Evolutionary conservation across 805 yeast species (phyloP), one percentile per base, ranked within the genome.

Genomic region (Candida easanensis): DNA sequence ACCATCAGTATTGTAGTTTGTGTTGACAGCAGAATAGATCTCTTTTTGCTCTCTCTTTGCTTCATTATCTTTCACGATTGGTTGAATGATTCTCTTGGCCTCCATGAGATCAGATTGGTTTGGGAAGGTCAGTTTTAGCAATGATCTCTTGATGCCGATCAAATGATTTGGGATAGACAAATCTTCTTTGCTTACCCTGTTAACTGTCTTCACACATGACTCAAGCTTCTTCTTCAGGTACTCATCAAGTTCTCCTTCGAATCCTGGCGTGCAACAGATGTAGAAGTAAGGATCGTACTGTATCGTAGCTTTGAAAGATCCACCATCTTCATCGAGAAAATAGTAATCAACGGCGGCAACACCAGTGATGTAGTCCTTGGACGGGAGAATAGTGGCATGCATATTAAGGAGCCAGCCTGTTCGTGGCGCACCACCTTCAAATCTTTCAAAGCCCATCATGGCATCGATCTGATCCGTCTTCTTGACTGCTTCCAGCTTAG

Each of bases 321-420:
- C 99, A 37, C 99, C 99, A 61, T 90, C 97, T 56, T 88, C 96
- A 61, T 90, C 98, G 7, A 93, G 65, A 54, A 95, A 93, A 60
- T 95, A 95, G 63, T 84, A 89, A 55, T 93, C 97, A 3, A 91
- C 97, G 3, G 91, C 99, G 0, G 97, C 78, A 27, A 77, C 70
- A 9, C 96, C 97, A n/a, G 77, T 70, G 10, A 73, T 54, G 33
- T 71, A 68, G 25, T 79, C 82, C 4, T 76, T 78, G 11, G 78
- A 73, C 3, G 84, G 78, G 3, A 85, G 62, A 1, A 85, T 71
- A 1, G 95, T 87, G 2, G 96, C 79, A 66, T 91, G 99, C 93
- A 93, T 88, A 58, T 93, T 95, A 33, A 84, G 77, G 42, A 93
- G 69, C 99, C 99, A 93, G 34, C 99, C 99, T 15, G 77, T 76